Percentiles rank a stretch among this genome's conserved stretches.
These are phyloP conservation scores for Phyllosticta citribraziliensis DNA, from an alignment of 2,329 filamentous ascomycete species.

Conservation along the genomic window DNA sequence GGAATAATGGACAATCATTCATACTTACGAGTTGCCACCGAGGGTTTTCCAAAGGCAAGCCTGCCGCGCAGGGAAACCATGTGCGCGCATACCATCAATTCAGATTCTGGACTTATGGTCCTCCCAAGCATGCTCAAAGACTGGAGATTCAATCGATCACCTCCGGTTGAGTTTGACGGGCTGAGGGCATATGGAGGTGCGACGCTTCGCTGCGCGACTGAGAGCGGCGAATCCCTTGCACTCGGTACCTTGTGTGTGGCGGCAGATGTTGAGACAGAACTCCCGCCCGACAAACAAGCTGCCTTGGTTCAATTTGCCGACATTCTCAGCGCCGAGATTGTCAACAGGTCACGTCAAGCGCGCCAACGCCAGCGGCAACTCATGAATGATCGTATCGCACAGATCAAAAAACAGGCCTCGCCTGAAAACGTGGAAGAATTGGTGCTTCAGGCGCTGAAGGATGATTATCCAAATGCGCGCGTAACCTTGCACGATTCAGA, in stretches of 20 bases:
- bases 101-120: constrained; percentile 26
- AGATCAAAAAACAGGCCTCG: constrained; percentile 7
- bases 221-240: constrained; percentile 30
- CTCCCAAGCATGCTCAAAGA: constrained; percentile 34
- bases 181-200: constrained; percentile 34
- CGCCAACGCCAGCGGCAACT: constrained; percentile 32
- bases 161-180: constrained; percentile 32
- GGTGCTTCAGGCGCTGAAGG: constrained; percentile 22
- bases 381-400: constrained; percentile 27
- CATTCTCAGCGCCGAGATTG: constrained; percentile 33
- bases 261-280: constrained; percentile 25
- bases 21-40: constrained; percentile 32
- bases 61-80: constrained; percentile 37
- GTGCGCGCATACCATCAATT: constrained; percentile 36
- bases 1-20: constrained; percentile 24
- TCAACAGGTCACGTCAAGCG: constrained; percentile 27
- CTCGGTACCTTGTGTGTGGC: constrained; percentile 37
- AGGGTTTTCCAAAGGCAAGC: constrained; percentile 32
- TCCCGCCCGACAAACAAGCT: constrained; percentile 24
- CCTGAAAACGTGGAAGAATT: constrained; percentile 17
- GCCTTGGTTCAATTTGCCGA: constrained; percentile 29
- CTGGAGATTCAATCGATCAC: constrained; percentile 35
- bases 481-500: constrained; percentile 20
- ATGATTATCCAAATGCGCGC: constrained; percentile 26
- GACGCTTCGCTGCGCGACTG: constrained; percentile 30